These are phyloP conservation scores for Paramecium bursaria DNA, from an alignment of 73 alveolate genomes.

Conservation along the genomic window DNA sequence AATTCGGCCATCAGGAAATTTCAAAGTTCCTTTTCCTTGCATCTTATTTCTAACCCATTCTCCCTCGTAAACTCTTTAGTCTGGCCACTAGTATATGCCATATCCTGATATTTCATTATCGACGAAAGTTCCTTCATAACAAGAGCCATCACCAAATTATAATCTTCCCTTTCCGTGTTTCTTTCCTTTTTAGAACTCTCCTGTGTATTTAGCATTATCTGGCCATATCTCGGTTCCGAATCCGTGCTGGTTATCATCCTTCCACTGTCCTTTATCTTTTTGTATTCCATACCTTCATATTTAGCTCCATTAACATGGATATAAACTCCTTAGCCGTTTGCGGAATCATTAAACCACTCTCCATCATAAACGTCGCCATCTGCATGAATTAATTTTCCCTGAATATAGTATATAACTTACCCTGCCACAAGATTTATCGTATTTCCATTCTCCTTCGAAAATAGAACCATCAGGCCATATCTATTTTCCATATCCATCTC, in stretches of 20 bases:
- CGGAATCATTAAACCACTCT: constrained; percentile 74
- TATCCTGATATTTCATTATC: constrained; percentile 77
- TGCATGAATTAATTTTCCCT: constrained; percentile 85
- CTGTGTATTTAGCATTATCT: constrained; percentile 77
- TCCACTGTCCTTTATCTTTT: constrained; percentile 72
- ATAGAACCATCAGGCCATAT: constrained; percentile 72
- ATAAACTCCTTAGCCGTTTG: constrained; percentile 65
- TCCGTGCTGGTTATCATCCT: constrained; percentile 79
- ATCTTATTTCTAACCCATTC: constrained; percentile 80
- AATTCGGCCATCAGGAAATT: constrained; percentile 81
- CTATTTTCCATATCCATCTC: constrained; percentile 63
- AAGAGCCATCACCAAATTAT: constrained; percentile 76
- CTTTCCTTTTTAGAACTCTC: constrained; percentile 67
- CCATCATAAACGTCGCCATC: constrained; percentile 88
- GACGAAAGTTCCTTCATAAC: constrained; percentile 74
- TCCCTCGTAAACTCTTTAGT: constrained; percentile 76
- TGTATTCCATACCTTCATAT: constrained; percentile 71
- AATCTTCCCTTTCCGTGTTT: constrained; percentile 68
- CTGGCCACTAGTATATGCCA: constrained; percentile 80
- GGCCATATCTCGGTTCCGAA: constrained; percentile 79
- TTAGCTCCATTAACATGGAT: constrained; percentile 72
- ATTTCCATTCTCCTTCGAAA: constrained; percentile 68
- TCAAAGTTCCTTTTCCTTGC: constrained; percentile 78
- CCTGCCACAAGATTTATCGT: constrained; percentile 78
- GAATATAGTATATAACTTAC: constrained; percentile 69